phyloP scores from a whole-genome alignment of 257 asterid species.

The Fraxinus quadrangulata region DNA sequence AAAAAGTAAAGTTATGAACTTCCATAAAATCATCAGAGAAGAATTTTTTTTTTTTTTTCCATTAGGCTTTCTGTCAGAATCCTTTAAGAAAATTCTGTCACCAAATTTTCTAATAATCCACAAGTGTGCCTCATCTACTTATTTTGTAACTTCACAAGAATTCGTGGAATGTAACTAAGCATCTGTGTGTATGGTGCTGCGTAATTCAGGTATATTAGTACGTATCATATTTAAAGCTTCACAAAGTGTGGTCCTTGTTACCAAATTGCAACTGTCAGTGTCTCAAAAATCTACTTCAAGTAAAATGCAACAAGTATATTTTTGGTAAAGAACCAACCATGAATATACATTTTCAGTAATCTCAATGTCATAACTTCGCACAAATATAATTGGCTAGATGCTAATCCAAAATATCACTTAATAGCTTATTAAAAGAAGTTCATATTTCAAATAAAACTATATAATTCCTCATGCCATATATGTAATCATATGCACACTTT shows the following conservation, averaged over 20 bases:
- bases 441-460: too few species aligned
- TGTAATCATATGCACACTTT: too few species aligned
- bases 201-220: slow-evolving; percentile 37
- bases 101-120: slow-evolving; percentile 59
- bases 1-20: too few species aligned
- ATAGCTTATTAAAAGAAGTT: too few species aligned
- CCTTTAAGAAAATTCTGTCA: slow-evolving; percentile 58
- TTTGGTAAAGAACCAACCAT: too few species aligned
- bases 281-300: slow-evolving; percentile 58
- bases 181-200: slow-evolving; percentile 28
- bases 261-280: slow-evolving; percentile 41
- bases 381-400: too few species aligned
- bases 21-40: slow-evolving; percentile 7
- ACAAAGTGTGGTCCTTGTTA: slow-evolving; percentile 36
- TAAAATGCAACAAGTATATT: too few species aligned
- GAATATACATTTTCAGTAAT: too few species aligned
- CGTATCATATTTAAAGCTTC: slow-evolving; percentile 45
- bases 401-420: too few species aligned
- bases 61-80: slow-evolving; percentile 71
- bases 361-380: too few species aligned
- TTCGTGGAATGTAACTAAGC: slow-evolving; percentile 39
- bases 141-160: slow-evolving; percentile 27
- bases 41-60: slow-evolving; percentile 50
- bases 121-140: slow-evolving; percentile 42
- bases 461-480: too few species aligned